phyloP scores from a whole-genome alignment of 345 rosid species.

The Alliaria petiolata region DNA sequence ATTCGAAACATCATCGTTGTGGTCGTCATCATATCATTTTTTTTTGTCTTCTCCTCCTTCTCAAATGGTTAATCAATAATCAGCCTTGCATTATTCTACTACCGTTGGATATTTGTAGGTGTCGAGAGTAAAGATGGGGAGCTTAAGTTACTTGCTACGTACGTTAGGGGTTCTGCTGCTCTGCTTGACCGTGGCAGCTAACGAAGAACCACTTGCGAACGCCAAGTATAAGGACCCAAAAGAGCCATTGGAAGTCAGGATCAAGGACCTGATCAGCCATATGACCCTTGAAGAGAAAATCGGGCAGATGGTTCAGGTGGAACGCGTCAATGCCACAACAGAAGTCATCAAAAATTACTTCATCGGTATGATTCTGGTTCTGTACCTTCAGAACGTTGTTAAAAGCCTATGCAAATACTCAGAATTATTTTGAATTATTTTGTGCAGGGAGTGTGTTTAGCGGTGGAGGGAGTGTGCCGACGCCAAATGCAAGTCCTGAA shows the following conservation, averaged over 20 bases:
- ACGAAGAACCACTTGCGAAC: conserved; percentile 3
- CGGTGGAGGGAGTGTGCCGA: conserved; percentile 60
- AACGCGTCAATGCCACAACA: conserved; percentile 39
- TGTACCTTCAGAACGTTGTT: background rate
- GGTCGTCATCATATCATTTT: background rate
- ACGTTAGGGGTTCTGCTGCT: conserved; percentile 27
- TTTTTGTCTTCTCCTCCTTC: background rate
- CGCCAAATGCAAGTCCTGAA: conserved; percentile 38
- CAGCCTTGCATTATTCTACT: background rate
- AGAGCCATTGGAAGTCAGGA: conserved; percentile 31
- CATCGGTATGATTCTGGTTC: conserved; percentile 31
- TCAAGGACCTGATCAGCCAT: conserved; percentile 39
- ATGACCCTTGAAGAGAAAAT: conserved; percentile 54
- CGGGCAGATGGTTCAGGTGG: conserved; percentile 56
- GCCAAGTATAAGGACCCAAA: conserved; percentile 35
- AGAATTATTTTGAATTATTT: too few species aligned
- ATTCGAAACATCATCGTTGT: background rate
- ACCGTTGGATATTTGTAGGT: background rate
- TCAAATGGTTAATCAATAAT: background rate
- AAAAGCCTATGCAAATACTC: background rate
- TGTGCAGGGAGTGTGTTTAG: conserved; percentile 43
- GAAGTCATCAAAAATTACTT: conserved; percentile 37
- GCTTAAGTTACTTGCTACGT: conserved; percentile 8
- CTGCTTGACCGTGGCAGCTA: conserved; percentile 22
- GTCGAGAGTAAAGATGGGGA: conserved; percentile 2